phyloP scores from a whole-genome alignment of 169 alveolate genomes.

The Eimeria sp. region DNA sequence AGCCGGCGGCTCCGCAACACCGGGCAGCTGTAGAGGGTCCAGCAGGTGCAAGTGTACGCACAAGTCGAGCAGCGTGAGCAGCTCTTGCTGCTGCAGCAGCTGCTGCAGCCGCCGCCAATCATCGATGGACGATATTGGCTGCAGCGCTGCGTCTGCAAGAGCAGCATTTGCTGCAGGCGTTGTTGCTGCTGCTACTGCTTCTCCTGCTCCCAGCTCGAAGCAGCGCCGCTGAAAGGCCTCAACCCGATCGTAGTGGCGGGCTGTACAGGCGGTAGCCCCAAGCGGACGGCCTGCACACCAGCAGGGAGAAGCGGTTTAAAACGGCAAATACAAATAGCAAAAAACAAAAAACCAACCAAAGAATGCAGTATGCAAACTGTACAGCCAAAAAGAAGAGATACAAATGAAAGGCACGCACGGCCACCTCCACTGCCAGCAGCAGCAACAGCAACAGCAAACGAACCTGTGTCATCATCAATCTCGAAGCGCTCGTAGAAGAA shows the following conservation, averaged over 20 bases:
- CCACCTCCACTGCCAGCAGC: too few species aligned
- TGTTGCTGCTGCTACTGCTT: background rate
- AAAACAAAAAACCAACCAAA: background rate
- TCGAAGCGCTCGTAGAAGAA: conserved; percentile 86
- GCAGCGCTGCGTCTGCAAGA: conserved; percentile 45
- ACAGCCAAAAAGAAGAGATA: background rate
- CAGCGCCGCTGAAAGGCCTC: conserved; percentile 59
- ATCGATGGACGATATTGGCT: conserved; percentile 41
- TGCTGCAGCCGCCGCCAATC: conserved; percentile 23
- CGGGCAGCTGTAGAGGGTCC: conserved; percentile 50
- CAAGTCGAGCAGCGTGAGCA: conserved; percentile 64
- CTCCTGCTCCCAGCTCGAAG: conserved; percentile 47
- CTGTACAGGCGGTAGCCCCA: conserved; percentile 10
- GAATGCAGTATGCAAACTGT: too few species aligned
- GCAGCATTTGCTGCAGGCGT: background rate
- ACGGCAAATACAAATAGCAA: background rate
- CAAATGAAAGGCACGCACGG: too few species aligned
- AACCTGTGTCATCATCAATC: conserved; percentile 86
- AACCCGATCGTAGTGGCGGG: conserved; percentile 42
- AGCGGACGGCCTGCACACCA: conserved; percentile 34
- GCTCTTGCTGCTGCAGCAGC: conserved; percentile 76
- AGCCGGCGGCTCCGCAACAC: too few species aligned
- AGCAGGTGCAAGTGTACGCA: conserved; percentile 41
- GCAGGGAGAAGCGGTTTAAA: background rate
- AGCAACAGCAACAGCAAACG: background rate